phyloP scores from a whole-genome alignment of 2,329 filamentous ascomycete genomes.

The Drechslera avenae region DNA sequence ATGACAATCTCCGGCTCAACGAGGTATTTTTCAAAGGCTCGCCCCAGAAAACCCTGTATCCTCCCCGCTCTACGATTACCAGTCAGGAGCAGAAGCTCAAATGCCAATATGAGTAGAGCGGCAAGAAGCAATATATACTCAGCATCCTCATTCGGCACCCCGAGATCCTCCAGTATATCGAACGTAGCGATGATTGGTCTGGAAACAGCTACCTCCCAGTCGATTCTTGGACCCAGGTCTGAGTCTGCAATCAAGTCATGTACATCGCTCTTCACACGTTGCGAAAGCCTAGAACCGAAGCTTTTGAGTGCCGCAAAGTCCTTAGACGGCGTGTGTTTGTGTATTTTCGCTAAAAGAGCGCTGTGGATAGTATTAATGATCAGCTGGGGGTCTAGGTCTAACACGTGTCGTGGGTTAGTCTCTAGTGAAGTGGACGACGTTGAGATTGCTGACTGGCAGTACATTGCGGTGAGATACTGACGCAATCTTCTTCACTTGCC shows the following conservation, averaged over 20 bases:
- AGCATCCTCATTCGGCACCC: not conserved
- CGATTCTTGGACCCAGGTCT: not conserved
- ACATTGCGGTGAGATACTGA: not conserved
- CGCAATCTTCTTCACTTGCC: no score
- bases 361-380: not conserved
- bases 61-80: not conserved
- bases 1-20: not conserved
- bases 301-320: not conserved
- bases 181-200: not conserved
- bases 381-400: not conserved
- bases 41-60: not conserved
- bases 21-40: not conserved
- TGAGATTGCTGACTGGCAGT: not conserved
- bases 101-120: not conserved
- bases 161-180: not conserved
- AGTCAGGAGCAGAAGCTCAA: not conserved
- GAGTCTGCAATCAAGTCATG: not conserved
- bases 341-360: not conserved
- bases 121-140: conserved; percentile 5
- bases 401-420: not conserved
- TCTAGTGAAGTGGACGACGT: not conserved
- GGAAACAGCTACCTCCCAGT: not conserved
- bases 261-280: no score
- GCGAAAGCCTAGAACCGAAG: not conserved
- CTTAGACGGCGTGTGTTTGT: no score